These are phyloP conservation scores for Ophiocordyceps sinensis DNA, from an alignment of 2,329 filamentous ascomycete genomes.

Conservation along the genomic window DNA sequence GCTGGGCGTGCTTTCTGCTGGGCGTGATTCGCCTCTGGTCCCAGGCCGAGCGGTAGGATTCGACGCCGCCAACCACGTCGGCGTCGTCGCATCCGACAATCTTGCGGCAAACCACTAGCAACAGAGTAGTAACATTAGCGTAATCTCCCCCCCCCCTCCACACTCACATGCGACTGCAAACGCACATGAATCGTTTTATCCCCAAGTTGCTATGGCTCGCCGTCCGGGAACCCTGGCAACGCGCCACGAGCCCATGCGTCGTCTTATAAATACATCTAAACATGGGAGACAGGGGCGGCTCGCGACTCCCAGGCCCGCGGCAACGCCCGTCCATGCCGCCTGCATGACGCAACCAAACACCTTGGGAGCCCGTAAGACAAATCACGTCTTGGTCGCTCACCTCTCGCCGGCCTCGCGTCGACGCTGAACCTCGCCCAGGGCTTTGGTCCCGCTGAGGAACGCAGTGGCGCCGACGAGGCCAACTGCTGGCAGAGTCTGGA, in stretches of 20 bases:
- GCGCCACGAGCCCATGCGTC: neutral
- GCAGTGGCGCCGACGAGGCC: conserved; percentile 53
- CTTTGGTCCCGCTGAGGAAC: conserved; percentile 78
- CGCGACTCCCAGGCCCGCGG: neutral
- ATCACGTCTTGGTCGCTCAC: conserved; percentile 15
- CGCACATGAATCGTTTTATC: no score
- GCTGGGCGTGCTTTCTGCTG: no score
- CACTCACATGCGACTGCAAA: no score
- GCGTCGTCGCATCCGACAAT: no score
- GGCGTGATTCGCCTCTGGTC: no score
- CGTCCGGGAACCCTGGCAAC: no score
- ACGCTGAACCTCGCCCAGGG: conserved; percentile 83
- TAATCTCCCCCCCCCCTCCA: no score
- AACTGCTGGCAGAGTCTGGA: conserved; percentile 69
- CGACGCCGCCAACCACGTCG: no score
- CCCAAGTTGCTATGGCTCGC: neutral
- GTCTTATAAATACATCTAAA: neutral
- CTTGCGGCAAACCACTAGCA: no score
- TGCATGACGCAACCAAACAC: neutral
- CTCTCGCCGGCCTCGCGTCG: conserved; percentile 64
- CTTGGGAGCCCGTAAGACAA: neutral
- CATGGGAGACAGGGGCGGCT: neutral
- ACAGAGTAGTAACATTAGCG: no score
- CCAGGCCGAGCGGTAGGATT: no score
- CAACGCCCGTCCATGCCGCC: neutral